Base-by-base conservation (phyloP, 306 rosid genomes). In the Comarum palustre region DNA sequence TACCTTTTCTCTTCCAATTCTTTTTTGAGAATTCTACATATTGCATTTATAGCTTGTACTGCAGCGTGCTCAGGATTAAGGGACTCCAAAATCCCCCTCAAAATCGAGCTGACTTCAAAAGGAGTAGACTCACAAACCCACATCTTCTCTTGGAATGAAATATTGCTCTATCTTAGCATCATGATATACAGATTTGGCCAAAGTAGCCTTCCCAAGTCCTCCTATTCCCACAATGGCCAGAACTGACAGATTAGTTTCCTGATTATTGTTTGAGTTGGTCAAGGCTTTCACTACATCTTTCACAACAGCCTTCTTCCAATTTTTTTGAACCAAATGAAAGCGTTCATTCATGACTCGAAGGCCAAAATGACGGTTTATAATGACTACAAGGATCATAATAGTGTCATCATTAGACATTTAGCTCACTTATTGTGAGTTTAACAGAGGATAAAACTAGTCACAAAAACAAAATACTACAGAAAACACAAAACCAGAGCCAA, bases 101-200 rank as follows among this genome's bases (percentile, higher is more conserved):
- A 34, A 51, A 79, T 79, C 10, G 15, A 43, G 3, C 51, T 31
- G 13, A 68, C 66, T 5, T 68, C 72, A 22, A 79, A 79, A 59
- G 65, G 3, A 8, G 70, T 19, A 0, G 79, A 79, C 0, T 74
- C 79, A 68, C 82, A 79, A 2, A 79, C 79, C 82, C 79, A 79
- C 5, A 79, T 47, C 27, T 45, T 47, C 6, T 15, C 20, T 11
- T 74, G 60, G 9, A 79, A n/a, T n/a, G n/a, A n/a, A 79, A 12
- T 52, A 63, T 16, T 17, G n/a, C 4, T 20, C 32, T 6, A 79
- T 55, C 17, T 16, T 1, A 15, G 16, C 51, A 29, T 79, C 43
- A 69, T 79, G 71, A 71, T 48, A 68, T 1, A 74, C 25, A 1
- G 41, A 38, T 25, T 79, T 74, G 1, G 68, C 68, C 27, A 74